Percentiles rank a stretch among this genome's conserved stretches.
Conservation (phyloP, 192 early-diverging fungal species). For the Rhizoclosmatium globosum region DNA sequence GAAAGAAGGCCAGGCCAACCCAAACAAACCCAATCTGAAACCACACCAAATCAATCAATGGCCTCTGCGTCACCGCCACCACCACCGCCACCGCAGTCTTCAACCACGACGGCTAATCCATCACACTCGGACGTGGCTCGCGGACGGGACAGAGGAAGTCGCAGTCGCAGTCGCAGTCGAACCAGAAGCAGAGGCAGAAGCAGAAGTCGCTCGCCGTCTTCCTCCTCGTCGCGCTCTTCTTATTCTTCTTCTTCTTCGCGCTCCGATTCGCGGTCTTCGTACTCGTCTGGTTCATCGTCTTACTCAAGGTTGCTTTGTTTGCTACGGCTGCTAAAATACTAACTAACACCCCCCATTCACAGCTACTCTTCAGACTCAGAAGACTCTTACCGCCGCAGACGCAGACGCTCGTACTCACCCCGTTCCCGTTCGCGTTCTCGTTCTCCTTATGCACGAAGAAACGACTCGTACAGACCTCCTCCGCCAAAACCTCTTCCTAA, state of each 20-base stretch:
- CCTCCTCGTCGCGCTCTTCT: not conserved
- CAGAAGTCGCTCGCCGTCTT: not conserved
- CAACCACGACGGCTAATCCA: not conserved
- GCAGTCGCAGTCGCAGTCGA: slow-evolving; percentile 6
- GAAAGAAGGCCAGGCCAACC: not conserved
- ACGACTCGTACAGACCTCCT: not conserved
- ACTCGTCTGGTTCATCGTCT: not conserved
- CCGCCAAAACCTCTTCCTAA: not conserved
- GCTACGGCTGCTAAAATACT: no score
- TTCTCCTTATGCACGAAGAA: not conserved
- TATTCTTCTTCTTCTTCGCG: not conserved
- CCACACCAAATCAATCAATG: not conserved
- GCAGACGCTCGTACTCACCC: not conserved
- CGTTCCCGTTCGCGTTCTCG: not conserved
- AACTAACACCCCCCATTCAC: no score
- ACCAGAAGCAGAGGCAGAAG: not conserved
- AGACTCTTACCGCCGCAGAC: not conserved
- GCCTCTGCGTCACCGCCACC: not conserved
- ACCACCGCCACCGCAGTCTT: not conserved
- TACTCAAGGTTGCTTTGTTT: no score
- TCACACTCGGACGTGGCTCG: not conserved
- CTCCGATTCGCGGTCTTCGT: not conserved
- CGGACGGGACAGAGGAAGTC: not conserved
- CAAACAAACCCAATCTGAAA: not conserved
- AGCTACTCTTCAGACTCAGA: no score